phyloP scores from a whole-genome alignment of 495 filamentous ascomycete species.

The Aspergillus nanangensis region DNA sequence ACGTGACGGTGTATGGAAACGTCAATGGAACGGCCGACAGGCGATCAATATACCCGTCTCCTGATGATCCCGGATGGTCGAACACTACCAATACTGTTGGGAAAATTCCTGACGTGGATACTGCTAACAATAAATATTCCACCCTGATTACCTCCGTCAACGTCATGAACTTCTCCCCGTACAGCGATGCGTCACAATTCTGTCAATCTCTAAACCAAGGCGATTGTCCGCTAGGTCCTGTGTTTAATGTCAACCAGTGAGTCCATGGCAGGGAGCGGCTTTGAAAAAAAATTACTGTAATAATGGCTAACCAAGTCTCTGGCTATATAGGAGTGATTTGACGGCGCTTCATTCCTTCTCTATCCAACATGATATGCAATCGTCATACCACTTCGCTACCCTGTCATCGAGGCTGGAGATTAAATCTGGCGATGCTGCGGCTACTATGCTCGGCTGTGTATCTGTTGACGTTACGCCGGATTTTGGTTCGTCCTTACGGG shows the following conservation, averaged over 20 bases:
- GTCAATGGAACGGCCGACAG: conserved; percentile 60
- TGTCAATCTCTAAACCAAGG: conserved; percentile 59
- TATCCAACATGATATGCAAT: conserved; percentile 71
- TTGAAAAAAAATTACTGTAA: not conserved
- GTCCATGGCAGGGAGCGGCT: conserved; percentile 15
- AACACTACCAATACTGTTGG: conserved; percentile 59
- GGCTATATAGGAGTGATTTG: conserved; percentile 41
- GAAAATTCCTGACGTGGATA: conserved; percentile 65
- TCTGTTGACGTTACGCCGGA: conserved; percentile 77
- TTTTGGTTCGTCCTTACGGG: conserved; percentile 57
- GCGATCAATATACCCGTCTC: conserved; percentile 44
- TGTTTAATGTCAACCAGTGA: conserved; percentile 60
- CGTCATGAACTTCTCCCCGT: conserved; percentile 72
- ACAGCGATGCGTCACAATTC: conserved; percentile 48
- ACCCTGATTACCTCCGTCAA: conserved; percentile 66
- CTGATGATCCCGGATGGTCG: conserved; percentile 44
- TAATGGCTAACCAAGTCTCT: too few species aligned
- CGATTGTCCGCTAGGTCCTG: conserved; percentile 69
- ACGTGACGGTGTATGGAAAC: conserved; percentile 85
- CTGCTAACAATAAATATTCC: conserved; percentile 52
- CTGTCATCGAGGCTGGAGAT: conserved; percentile 66
- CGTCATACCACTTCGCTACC: conserved; percentile 79
- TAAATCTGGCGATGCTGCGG: conserved; percentile 62
- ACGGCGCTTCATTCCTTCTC: conserved; percentile 63
- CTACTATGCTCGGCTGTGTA: conserved; percentile 70